Base-by-base conservation (phyloP, 2,329 filamentous ascomycete genomes). In the Neurospora crassa region DNA sequence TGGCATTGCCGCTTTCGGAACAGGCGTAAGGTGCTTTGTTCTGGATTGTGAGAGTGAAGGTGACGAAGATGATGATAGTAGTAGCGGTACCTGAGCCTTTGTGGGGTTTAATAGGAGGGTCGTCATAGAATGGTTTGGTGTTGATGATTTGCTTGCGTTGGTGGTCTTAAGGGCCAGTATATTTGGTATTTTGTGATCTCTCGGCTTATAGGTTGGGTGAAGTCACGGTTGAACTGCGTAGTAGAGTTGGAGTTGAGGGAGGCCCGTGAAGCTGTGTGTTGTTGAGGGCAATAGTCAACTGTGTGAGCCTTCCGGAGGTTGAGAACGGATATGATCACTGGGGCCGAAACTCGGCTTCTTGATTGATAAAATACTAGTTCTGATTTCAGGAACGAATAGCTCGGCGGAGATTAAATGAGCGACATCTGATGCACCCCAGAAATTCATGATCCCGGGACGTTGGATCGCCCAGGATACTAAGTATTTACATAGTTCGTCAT, bases 21-120 rank as follows among this genome's bases (percentile, higher is more conserved):
- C 74, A 0, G 79, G 82, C 16, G 83, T 47, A 24, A 70, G 24
- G 12, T 40, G 63, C 29, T 59, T 69, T 73, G 71, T 11, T n/a
- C 34, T 37, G 34, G 37, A 40, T 11, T 40, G 37, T 40, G 37
- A 11, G 10, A 40, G 10, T 40, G 69, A 68, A 37, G 74, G 74
- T 37, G 24, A 18, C 3, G 45, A 45, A 2, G 6, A 45, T 0
- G n/a, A 53, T 16, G 20, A 3, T 53, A 6, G 3, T 53, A 6
- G 3, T 16, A n/a, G 1, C 3, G 53, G 53, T 63, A 1, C 24
- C 1, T 59, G 47, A 34, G 24, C 47, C 47, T 63, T 29, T 37
- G 53, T 10, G 12, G 12, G 6, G 29, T 63, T 63, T 11, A n/a
- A 11, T 34, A 6, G 7, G 53, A 63, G 24, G 16, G 53, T 8